Base-by-base conservation (phyloP, 805 yeast species). In the Pichia deserticola region DNA sequence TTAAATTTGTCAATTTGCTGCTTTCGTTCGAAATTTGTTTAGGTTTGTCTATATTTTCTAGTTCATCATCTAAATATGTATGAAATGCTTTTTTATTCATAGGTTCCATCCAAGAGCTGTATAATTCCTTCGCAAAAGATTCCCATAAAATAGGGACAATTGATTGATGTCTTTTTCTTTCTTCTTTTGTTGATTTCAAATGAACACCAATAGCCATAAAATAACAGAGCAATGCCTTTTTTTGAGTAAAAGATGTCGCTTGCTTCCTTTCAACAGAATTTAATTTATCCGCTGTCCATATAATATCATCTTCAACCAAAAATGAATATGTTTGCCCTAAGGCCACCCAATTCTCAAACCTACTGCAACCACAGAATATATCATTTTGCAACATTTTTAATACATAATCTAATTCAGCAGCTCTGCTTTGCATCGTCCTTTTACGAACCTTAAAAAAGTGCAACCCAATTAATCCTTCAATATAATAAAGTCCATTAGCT, bases 241-340 rank as follows among this genome's bases (percentile, higher is more conserved):
- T 74, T 63, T 89, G 96, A 4, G 78, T 60, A 6, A 74, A 65
- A 0, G 89, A 88, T 0, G 89, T 84, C 0, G 67, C 63, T 4
- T 67, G 67, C 58, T 84, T 84, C 53, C 81, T 74, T 6, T 85
- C 93, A 0, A 72, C 60, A 0, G 77, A 72, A 46, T 82, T 82
- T 36, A 89, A 66, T 59, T 86, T 86, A 58, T 90, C 97, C 0
- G 96, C 82, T 1, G 92, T 86, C 95, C 96, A 89, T n/a, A 87
- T 80, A 49, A 93, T 66, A 54, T 88, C 96, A 63, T 89, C 96
- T 55, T 92, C 97, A 0, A 85, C 95, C 39, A 86, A 68, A 50
- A 73, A 81, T 0, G 89, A 82, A 57, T 76, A 89, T 0, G 92
- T 82, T 60, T 84, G 89, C 0, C 95, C 96, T 12, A 93, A 63